Evolutionary conservation across 805 yeast species (phyloP), one percentile per base, ranked within the genome.

Genomic region (Suhomyces prunicola): DNA sequence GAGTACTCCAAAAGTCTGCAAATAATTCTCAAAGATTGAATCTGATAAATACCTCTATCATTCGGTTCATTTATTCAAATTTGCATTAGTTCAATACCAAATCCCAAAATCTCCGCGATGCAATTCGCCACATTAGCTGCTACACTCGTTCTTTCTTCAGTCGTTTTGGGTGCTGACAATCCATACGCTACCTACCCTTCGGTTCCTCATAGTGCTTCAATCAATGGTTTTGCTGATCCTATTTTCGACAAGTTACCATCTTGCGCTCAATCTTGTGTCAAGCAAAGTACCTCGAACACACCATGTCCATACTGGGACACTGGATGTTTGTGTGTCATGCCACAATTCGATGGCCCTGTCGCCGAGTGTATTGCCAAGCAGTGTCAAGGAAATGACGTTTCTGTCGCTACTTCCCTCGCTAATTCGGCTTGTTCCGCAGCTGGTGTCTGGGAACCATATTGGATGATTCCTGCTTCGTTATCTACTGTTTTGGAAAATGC

Each of bases 201-300:
- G 13, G 81, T 78, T 29, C 76, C 81, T 8, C 63, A 77, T 54
- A 74, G 81, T 19, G 81, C 81, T 33, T 59, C 73, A 33, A 68
- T 77, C 50, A 78, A 78, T 55, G 82, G 82, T 0, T 78, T 78
- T 53, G 80, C 81, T 19, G 82, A 78, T 60, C 76, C 76, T 8
- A 70, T 78, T 49, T 68, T 66, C 52, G 60, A 57, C 26, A 50
- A 57, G 6, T 62, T 77, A 27, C 82, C 82, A 27, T 46, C 59
- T 1, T 78, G 82, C 63, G 82, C 82, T 39, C 54, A 64, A 50
- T 17, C 45, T 1, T 72, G 76, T 65, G 68, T 72, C 26, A 57
- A 51, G 45, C 58, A 59, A 44, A 60, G 66, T 51, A 71, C 77
- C 46, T 68, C 69, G 8, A 57, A 60, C 44, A 71, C 77, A 19